Evolutionary conservation across 108 stramenopile species (phyloP).

Genomic region (Schizochytrium sp.): DNA sequence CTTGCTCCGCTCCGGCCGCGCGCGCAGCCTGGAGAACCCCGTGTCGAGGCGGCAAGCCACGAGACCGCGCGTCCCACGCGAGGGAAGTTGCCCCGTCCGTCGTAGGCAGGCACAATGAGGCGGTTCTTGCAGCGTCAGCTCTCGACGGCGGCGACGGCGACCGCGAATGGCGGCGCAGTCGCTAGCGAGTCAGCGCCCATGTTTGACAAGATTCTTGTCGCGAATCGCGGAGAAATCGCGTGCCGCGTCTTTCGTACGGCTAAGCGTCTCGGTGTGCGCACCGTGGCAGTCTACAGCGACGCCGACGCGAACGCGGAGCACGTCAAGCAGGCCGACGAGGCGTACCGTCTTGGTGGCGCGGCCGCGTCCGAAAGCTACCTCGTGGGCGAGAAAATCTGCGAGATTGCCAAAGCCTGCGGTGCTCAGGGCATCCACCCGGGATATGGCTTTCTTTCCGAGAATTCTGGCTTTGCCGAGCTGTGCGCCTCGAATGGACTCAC

Average conservation of each 20-base stretch:
- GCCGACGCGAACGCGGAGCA: slow-evolving; percentile 62
- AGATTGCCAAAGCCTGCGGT: slow-evolving; percentile 30
- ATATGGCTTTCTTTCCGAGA: slow-evolving; percentile 73
- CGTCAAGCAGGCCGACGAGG: slow-evolving; percentile 63
- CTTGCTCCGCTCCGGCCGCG: too few relatives aligned
- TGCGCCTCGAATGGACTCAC: slow-evolving; percentile 36
- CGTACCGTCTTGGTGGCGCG: slow-evolving; percentile 71
- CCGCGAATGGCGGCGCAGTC: too few relatives aligned
- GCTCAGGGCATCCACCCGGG: slow-evolving; percentile 86
- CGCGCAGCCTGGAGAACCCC: too few relatives aligned
- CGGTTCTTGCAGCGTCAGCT: too few relatives aligned
- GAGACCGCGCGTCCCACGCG: too few relatives aligned
- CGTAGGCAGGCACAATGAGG: too few relatives aligned
- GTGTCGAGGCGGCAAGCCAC: too few relatives aligned
- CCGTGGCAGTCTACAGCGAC: slow-evolving; percentile 79
- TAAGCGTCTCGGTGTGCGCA: slow-evolving; percentile 47
- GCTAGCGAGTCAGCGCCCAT: not conserved
- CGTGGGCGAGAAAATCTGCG: slow-evolving; percentile 61
- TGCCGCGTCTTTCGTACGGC: slow-evolving; percentile 80
- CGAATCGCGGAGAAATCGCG: slow-evolving; percentile 90
- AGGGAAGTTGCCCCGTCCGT: too few relatives aligned
- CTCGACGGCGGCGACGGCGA: too few relatives aligned
- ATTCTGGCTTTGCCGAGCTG: slow-evolving; percentile 51
- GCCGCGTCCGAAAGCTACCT: slow-evolving; percentile 65
- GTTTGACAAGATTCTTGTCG: slow-evolving; percentile 73